Conservation (phyloP, 345 rosid species). For the Murraya paniculata region DNA sequence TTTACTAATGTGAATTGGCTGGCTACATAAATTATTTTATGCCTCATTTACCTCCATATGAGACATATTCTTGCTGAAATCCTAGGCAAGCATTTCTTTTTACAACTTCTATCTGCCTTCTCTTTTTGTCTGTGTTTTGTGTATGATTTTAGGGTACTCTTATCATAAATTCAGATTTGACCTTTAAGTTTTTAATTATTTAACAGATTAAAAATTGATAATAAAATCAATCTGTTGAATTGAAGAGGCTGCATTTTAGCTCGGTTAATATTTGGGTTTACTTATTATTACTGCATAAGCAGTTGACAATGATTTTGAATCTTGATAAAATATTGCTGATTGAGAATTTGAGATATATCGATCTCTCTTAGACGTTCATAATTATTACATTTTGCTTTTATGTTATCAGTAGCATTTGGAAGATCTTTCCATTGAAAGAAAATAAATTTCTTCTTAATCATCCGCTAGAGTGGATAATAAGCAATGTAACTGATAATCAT, state of each 20-base stretch:
- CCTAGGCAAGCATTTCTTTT: not conserved
- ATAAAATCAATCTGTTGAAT: not conserved
- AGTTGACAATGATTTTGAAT: not conserved
- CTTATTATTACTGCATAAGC: not conserved
- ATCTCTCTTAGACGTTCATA: not conserved
- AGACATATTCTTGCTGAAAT: not conserved
- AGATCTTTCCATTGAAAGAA: not conserved
- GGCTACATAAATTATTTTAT: not conserved
- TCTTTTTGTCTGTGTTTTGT: not conserved
- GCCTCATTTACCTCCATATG: not conserved
- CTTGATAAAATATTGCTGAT: not conserved
- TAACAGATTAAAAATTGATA: not conserved
- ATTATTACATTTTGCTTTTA: not conserved
- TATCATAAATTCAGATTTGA: not conserved
- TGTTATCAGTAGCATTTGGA: not conserved
- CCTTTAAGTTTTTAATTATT: not conserved
- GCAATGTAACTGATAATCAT: not conserved
- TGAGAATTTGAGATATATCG: not conserved
- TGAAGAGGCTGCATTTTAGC: not conserved
- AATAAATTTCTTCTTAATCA: not conserved
- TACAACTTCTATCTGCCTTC: too few relatives aligned
- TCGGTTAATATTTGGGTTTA: not conserved
- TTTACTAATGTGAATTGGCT: not conserved
- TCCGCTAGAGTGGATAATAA: not conserved
- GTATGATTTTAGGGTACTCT: not conserved